phyloP scores from a whole-genome alignment of 2,329 filamentous ascomycete genomes.

The Exophiala oligosperma region DNA sequence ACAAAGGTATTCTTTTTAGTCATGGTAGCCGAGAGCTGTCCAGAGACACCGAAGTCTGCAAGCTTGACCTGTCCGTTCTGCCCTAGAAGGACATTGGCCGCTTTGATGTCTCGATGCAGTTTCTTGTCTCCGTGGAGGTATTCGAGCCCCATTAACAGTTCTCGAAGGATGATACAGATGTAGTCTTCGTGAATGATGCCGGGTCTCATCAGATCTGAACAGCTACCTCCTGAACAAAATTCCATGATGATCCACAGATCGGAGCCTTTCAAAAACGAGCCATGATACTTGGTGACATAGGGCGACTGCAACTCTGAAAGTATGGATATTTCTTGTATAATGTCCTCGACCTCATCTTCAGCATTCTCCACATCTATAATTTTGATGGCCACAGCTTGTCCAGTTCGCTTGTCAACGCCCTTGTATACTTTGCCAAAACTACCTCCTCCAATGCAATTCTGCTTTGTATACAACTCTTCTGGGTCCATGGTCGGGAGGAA shows the following conservation, averaged over 20 bases:
- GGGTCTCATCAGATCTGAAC: conserved; percentile 92
- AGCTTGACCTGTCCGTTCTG: conserved; percentile 94
- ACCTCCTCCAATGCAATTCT: conserved; percentile 88
- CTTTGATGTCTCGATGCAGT: conserved; percentile 94
- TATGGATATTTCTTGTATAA: conserved; percentile 98
- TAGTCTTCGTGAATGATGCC: conserved; percentile 91
- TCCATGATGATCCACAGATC: conserved; percentile 99
- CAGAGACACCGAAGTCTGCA: conserved; percentile 95
- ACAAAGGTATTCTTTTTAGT: conserved; percentile 99
- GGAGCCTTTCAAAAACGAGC: conserved; percentile 92
- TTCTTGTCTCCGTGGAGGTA: conserved; percentile 96
- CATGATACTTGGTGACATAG: conserved; percentile 97
- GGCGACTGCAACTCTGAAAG: conserved; percentile 93
- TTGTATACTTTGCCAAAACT: conserved; percentile 99
- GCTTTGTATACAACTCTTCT: conserved; percentile 88
- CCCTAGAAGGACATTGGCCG: conserved; percentile 87
- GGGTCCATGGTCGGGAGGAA: conserved; percentile 62
- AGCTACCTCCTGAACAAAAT: conserved; percentile 95
- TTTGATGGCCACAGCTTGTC: conserved; percentile 95
- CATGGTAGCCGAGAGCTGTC: conserved; percentile 95
- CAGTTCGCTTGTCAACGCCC: conserved; percentile 91
- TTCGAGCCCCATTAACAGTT: conserved; percentile 84
- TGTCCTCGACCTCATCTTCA: conserved; percentile 98
- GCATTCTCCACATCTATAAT: conserved; percentile 98
- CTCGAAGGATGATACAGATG: conserved; percentile 91